Conservation (phyloP, 1,284 basidiomycete genomes). For the Termitomyces sp. region DNA sequence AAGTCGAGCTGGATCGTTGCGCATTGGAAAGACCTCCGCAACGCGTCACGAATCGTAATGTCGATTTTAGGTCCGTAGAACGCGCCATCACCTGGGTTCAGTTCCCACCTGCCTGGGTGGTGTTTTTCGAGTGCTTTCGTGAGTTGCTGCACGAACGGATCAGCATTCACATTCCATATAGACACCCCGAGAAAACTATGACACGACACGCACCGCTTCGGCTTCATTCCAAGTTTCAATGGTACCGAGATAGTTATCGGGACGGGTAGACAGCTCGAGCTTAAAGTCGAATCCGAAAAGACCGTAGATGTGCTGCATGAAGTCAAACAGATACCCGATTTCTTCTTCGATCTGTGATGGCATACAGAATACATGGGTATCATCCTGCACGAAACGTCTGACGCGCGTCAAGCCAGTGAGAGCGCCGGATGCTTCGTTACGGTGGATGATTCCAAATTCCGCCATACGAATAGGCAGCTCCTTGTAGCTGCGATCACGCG, state of each 20-base stretch:
- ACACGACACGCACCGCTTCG: conserved; percentile 17
- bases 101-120: conserved; percentile 88
- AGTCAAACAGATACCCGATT: conserved; percentile 86
- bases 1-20: conserved; percentile 99
- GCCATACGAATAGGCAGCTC: conserved; percentile 97
- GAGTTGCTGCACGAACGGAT: conserved; percentile 59
- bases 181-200: not conserved
- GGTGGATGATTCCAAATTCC: conserved; percentile 96
- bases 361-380: conserved; percentile 97
- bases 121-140: conserved; percentile 81
- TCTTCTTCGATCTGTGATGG: conserved; percentile 91
- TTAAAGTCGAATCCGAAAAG: conserved; percentile 98
- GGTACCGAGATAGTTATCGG: conserved; percentile 90
- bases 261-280: conserved; percentile 93
- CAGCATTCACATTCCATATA: conserved; percentile 5
- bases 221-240: conserved; percentile 56
- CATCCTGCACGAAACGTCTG: conserved; percentile 94
- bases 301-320: conserved; percentile 92
- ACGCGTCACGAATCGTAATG: conserved; percentile 93
- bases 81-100: conserved; percentile 96
- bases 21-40: conserved; percentile 93
- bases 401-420: conserved; percentile 93
- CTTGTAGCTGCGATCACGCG: conserved; percentile 90
- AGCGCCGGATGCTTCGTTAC: conserved; percentile 96
- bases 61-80: conserved; percentile 98